phyloP scores from a whole-genome alignment of 2,329 filamentous ascomycete genomes.

The Ceratocystis eucalypticola region DNA sequence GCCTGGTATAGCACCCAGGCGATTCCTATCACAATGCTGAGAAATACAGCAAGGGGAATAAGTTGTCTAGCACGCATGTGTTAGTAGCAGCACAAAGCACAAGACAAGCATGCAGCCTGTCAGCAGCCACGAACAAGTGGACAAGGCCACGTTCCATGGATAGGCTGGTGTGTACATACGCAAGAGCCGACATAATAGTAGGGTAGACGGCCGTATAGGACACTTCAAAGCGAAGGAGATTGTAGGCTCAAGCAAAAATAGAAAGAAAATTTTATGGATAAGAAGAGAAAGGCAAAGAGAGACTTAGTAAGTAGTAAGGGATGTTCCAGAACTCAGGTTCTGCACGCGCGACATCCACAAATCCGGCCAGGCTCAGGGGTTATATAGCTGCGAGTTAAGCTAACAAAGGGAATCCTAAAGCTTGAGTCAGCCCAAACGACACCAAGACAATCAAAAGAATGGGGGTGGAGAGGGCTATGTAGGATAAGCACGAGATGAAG shows the following conservation, averaged over 20 bases:
- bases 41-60: conserved; percentile 52
- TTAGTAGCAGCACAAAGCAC: not conserved
- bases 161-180: not conserved
- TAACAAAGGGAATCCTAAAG: not conserved
- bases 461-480: not conserved
- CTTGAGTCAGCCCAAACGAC: not conserved
- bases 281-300: not conserved
- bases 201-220: not conserved
- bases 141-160: not conserved
- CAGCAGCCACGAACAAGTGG: not conserved
- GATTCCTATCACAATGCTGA: conserved; percentile 41
- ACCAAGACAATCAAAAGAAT: not conserved
- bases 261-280: not conserved
- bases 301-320: not conserved
- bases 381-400: not conserved
- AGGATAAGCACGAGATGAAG: not conserved
- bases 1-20: conserved; percentile 60
- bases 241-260: not conserved
- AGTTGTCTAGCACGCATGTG: conserved; percentile 36
- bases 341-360: not conserved
- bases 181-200: not conserved
- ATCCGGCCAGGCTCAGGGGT: not conserved
- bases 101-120: not conserved
- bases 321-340: not conserved
- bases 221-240: not conserved